A percentile compares a stretch with the other conserved stretches of the same genome.
Evolutionary conservation across 768 basidiomycete species (phyloP).

Genomic region (Sarcodon aspratus): DNA sequence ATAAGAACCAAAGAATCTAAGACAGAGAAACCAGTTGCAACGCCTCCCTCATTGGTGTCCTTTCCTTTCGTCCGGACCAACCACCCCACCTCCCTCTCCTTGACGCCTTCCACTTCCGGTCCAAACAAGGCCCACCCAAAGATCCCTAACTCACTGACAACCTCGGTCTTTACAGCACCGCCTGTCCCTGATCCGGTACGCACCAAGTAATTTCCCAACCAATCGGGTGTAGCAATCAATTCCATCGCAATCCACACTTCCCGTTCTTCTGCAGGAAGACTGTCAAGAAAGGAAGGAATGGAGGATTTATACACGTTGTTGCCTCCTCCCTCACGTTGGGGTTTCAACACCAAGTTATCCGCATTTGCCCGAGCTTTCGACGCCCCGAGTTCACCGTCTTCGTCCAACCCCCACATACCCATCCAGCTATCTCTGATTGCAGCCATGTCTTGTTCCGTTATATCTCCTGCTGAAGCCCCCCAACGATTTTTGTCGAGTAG

Average conservation of each 20-base stretch:
- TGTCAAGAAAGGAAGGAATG: constrained; percentile 68
- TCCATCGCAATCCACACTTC: constrained; percentile 96
- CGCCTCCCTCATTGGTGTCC: constrained; percentile 86
- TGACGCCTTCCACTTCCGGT: constrained; percentile 23
- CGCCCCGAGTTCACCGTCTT: constrained; percentile 28
- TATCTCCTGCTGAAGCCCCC: constrained; percentile 14
- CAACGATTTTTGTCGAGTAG: constrained; percentile 31
- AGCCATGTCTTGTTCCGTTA: constrained; percentile 28
- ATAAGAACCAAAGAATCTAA: constrained; percentile 30
- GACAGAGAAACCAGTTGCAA: constrained; percentile 42
- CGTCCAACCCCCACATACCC: constrained; percentile 74
- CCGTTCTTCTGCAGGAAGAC: constrained; percentile 46
- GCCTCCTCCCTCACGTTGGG: constrained; percentile 96
- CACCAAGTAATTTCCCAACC: constrained; percentile 62
- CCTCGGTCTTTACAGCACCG: constrained; percentile 45
- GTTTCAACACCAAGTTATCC: constrained; percentile 74
- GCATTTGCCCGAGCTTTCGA: constrained; percentile 38
- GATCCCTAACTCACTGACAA: constrained; percentile 84
- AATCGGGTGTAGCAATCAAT: constrained; percentile 69
- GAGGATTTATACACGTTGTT: constrained; percentile 87
- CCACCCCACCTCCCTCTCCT: constrained; percentile 69
- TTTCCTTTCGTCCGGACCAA: constrained; percentile 83
- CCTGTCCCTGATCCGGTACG: constrained; percentile 44
- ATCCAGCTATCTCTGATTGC: constrained; percentile 72
- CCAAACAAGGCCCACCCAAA: constrained; percentile 86